Percentiles rank a stretch among this genome's conserved stretches.
These are phyloP conservation scores for Jaenimonas drosophilae DNA, from an alignment of 208 protist species.

Conservation along the genomic window DNA sequence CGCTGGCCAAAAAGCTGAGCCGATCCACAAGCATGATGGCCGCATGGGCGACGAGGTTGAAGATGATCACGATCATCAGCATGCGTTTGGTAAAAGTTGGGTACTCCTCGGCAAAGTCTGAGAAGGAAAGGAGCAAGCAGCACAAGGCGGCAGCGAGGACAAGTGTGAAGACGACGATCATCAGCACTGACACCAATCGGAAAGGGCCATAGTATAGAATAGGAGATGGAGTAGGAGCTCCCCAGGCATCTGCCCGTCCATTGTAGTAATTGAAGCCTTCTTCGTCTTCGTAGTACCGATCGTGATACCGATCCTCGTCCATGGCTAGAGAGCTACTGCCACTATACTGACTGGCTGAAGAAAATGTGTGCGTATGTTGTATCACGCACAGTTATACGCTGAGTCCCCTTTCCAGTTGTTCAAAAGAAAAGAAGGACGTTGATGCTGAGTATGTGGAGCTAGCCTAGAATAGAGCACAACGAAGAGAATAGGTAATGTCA, in stretches of 20 bases:
- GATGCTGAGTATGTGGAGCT: no score
- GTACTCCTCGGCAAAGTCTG: constrained; percentile 47
- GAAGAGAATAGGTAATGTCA: no score
- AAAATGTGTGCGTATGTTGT: no score
- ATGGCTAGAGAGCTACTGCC: no score
- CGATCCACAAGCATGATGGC: constrained; percentile 34
- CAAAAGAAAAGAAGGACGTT: constrained; percentile 1
- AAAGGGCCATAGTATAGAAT: constrained; percentile 43
- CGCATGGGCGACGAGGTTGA: constrained; percentile 24
- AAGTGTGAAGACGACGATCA: constrained; percentile 19
- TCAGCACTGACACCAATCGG: constrained; percentile 26
- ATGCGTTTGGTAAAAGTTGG: constrained; percentile 19
- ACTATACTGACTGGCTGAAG: no score
- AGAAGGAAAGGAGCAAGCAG: constrained; percentile 22
- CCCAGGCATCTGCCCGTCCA: no score
- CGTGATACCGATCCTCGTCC: constrained; percentile 3
- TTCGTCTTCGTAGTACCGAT: constrained; percentile 7
- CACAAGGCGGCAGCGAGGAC: constrained; percentile 23
- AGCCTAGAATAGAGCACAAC: no score
- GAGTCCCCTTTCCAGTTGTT: no score
- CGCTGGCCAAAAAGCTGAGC: constrained; percentile 35
- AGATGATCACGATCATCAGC: constrained; percentile 19
- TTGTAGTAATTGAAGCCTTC: constrained; percentile 10
- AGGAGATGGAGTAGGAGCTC: no score
- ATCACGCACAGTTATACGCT: neutral